Percentiles rank a stretch among this genome's conserved stretches.
These are phyloP conservation scores for Clausena lansium DNA, from an alignment of 345 rosid species.

Conservation along the genomic window DNA sequence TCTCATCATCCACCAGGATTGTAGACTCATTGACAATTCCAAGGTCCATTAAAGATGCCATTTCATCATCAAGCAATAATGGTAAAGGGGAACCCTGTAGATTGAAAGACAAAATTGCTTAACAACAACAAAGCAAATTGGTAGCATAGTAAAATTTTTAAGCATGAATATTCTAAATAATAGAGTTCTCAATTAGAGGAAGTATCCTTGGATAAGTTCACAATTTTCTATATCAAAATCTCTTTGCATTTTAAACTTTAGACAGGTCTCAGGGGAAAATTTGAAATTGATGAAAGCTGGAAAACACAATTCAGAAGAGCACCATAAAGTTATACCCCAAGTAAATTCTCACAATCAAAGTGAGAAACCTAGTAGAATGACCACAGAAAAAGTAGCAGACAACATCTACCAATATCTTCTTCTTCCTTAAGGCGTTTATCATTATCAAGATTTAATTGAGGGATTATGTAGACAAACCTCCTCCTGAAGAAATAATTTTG, in stretches of 20 bases:
- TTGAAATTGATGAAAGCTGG: not conserved
- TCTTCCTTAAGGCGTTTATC: not conserved
- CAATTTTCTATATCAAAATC: too few relatives aligned
- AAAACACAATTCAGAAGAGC: not conserved
- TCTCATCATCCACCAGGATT: slow-evolving; percentile 73
- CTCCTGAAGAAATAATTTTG: slow-evolving; percentile 63
- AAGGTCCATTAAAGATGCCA: slow-evolving; percentile 61
- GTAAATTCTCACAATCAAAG: not conserved
- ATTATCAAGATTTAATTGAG: not conserved
- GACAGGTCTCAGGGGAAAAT: not conserved
- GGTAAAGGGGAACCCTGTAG: slow-evolving; percentile 81
- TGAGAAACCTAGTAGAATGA: not conserved
- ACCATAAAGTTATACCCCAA: not conserved
- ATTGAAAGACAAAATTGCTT: not conserved
- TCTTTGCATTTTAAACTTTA: not conserved
- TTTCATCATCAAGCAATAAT: slow-evolving; percentile 66
- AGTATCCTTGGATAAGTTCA: not conserved
- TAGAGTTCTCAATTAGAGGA: not conserved
- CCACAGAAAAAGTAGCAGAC: not conserved
- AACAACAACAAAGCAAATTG: not conserved
- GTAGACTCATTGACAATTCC: slow-evolving; percentile 65
- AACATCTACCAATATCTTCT: not conserved
- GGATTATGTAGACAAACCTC: slow-evolving; percentile 48
- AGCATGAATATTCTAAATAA: not conserved
- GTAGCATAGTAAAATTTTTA: not conserved